phyloP scores from a whole-genome alignment of 1,284 basidiomycete genomes.

The Anthracocystis panici-leucophaei region DNA sequence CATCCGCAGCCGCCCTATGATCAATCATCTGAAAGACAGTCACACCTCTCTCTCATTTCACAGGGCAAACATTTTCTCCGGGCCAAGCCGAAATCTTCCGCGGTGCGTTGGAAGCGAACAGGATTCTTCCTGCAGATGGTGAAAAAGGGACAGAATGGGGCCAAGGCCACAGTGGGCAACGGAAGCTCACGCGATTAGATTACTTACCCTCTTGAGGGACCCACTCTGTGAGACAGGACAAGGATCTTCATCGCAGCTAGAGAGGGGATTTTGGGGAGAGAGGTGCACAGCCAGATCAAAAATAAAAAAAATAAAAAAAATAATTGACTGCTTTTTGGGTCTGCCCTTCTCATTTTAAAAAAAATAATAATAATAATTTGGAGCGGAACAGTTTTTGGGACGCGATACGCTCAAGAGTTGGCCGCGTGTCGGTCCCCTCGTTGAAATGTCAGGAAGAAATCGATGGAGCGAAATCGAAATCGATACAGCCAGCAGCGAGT shows the following conservation, averaged over 20 bases:
- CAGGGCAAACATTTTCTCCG: not conserved
- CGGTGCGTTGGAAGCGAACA: not conserved
- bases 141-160: not conserved
- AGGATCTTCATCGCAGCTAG: constrained; percentile 4
- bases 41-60: constrained; percentile 1
- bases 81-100: not conserved
- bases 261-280: constrained; percentile 5
- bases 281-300: not conserved
- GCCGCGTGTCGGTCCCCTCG: not conserved
- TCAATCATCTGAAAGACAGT: not conserved
- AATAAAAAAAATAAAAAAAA: too few species aligned
- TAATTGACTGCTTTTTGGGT: not conserved
- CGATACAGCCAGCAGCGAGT: not conserved
- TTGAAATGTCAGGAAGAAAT: not conserved
- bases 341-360: too few species aligned
- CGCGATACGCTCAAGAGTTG: not conserved
- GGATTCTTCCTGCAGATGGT: not conserved
- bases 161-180: not conserved
- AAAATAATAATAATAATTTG: not conserved
- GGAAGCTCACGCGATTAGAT: not conserved
- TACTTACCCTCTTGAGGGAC: not conserved
- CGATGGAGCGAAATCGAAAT: not conserved
- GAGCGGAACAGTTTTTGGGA: constrained; percentile 4
- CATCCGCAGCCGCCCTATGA: not conserved
- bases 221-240: not conserved